A percentile compares a stretch with the other conserved stretches of the same genome.
phyloP scores from a whole-genome alignment of 139 green algal genomes.

The Chlorella sp. region DNA sequence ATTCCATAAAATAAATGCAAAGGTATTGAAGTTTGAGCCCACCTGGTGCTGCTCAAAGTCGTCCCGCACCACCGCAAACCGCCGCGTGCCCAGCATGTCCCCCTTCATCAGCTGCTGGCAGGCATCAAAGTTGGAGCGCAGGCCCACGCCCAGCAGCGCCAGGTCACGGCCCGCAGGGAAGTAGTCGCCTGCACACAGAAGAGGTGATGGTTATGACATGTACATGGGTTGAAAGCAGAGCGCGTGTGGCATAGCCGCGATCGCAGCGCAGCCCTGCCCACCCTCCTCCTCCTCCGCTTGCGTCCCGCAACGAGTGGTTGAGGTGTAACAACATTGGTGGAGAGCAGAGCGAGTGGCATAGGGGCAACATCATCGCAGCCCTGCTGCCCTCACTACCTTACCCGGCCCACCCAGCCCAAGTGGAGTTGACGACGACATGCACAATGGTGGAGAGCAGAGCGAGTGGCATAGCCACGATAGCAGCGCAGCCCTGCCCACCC shows the following conservation, averaged over 20 bases:
- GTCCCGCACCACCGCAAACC: constrained; percentile 90
- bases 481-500: not conserved
- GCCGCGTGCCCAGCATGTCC: constrained; percentile 84
- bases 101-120: constrained; percentile 88
- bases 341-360: too few species aligned
- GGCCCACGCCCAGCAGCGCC: constrained; percentile 84
- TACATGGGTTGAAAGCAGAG: not conserved
- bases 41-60: constrained; percentile 92
- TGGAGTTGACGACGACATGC: not conserved
- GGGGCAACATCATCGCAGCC: too few species aligned
- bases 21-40: not conserved
- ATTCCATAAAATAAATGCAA: not conserved
- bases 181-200: constrained; percentile 79
- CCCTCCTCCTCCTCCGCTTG: too few species aligned
- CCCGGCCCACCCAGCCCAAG: not conserved
- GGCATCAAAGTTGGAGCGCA: constrained; percentile 91
- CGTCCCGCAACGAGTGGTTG: too few species aligned
- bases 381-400: not conserved
- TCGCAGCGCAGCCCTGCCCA: not conserved
- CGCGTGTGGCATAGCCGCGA: not conserved
- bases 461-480: not conserved
- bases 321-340: too few species aligned
- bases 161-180: constrained; percentile 84
- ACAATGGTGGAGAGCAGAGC: not conserved
- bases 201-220: not conserved